Base-by-base conservation (phyloP, 352 stramenopile species). In the Phytophthora citricola region DNA sequence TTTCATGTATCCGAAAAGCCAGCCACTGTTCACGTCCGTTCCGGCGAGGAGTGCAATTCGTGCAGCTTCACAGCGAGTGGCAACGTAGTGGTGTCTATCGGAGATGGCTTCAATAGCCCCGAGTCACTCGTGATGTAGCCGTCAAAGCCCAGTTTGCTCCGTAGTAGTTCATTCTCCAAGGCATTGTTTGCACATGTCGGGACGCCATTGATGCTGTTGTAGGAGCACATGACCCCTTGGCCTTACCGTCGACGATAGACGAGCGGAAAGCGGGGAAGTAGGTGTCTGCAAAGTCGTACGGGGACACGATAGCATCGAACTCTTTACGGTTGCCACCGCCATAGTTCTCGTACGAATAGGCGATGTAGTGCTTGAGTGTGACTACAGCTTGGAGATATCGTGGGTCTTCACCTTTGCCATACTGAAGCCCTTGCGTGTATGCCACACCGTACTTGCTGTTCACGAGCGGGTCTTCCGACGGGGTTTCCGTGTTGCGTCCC, bases 301-400 rank as follows among this genome's bases (percentile, higher is more conserved):
- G 44, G 8, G 44, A 51, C 26, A 51, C 44, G 24, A 51, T 51
- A 38, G 44, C 26, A 66, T 96, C 81, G 63, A 98, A 97, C 46
- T 81, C 71, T 62, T 91, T 82, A 31, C 90, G 80, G 32, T 83
- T 73, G 4, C 86, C 64, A 46, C 69, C 69, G 14, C 36, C 76
- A 54, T 87, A 87, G 56, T 78, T 59, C 9, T 91, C 87, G 40
- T 86, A 79, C 66, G 84, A 93, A 71, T 98, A 97, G 32, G 89
- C 93, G 27, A 89, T 76, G 78, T 87, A 98, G 78, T 98, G 93
- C 69, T 98, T 98, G 68, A 94, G 92, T 47, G 83, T 94, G 9
- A 94, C 88, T 8, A 91, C 86, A 1, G 81, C 80, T 51, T 87
- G 87, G 9, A 93, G 54, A 38, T 80, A 90, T 8, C 71, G 66